phyloP scores from a whole-genome alignment of 768 basidiomycete species.

The Gautieria morchelliformis region DNA sequence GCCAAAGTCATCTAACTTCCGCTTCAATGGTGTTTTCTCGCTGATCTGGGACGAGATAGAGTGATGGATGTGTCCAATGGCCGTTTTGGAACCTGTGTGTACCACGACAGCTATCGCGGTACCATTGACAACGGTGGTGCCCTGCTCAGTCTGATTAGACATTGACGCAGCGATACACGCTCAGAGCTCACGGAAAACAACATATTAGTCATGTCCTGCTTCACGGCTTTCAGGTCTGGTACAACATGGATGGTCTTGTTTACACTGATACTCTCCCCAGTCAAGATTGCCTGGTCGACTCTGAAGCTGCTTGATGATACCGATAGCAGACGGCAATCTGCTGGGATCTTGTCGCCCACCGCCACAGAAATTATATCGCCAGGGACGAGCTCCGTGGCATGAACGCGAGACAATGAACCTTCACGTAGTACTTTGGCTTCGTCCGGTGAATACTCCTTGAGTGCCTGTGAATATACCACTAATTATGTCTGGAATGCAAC shows the following conservation, averaged over 20 bases:
- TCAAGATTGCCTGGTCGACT: conserved; percentile 93
- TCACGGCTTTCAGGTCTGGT: conserved; percentile 70
- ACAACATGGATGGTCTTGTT: conserved; percentile 68
- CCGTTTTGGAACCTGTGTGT: conserved; percentile 77
- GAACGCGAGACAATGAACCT: conserved; percentile 59
- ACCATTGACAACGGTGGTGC: conserved; percentile 94
- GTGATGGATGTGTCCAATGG: conserved; percentile 95
- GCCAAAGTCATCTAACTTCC: conserved; percentile 96
- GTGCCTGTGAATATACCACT: conserved; percentile 44
- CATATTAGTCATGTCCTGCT: conserved; percentile 98
- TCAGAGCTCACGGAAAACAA: conserved; percentile 66
- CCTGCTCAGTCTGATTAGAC: conserved; percentile 34
- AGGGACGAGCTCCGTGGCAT: conserved; percentile 85
- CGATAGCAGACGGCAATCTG: conserved; percentile 84
- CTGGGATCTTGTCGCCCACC: conserved; percentile 92
- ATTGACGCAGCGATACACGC: background rate
- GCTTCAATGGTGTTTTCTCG: conserved; percentile 95
- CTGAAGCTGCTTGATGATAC: conserved; percentile 91
- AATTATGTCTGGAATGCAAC: background rate
- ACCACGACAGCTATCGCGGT: conserved; percentile 81
- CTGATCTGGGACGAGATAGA: conserved; percentile 88
- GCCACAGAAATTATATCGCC: conserved; percentile 88
- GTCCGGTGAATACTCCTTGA: conserved; percentile 96
- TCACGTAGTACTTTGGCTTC: conserved; percentile 85
- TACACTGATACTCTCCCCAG: conserved; percentile 87